Percentiles rank a stretch among this genome's conserved stretches.
phyloP scores from a whole-genome alignment of 2,329 filamentous ascomycete species.

The Dactylonectria estremocensis region DNA sequence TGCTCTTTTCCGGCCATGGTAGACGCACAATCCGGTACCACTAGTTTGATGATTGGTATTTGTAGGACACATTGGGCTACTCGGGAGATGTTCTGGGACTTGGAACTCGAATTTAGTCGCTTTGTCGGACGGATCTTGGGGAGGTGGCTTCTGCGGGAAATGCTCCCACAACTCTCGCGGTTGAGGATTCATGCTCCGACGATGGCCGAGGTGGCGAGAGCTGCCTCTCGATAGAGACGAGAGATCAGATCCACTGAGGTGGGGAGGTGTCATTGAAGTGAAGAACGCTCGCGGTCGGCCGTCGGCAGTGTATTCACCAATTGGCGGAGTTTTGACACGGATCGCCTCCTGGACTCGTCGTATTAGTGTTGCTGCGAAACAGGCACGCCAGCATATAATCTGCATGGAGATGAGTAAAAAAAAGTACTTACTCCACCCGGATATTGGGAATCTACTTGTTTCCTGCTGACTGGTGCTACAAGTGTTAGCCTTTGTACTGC shows the following conservation, averaged over 20 bases:
- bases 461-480: constrained; percentile 29
- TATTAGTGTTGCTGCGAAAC: constrained; percentile 22
- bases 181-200: constrained; percentile 42
- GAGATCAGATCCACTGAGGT: constrained; percentile 15
- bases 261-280: constrained; percentile 56
- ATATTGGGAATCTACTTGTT: constrained; percentile 45
- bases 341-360: constrained; percentile 60
- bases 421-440: constrained; percentile 53
- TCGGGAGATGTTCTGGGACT: constrained; percentile 66
- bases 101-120: constrained; percentile 61
- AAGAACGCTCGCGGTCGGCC: constrained; percentile 61
- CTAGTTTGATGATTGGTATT: constrained; percentile 61
- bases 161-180: constrained; percentile 57
- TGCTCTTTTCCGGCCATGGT: constrained; percentile 59
- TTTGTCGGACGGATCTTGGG: constrained; percentile 37
- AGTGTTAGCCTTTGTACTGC: constrained; percentile 15
- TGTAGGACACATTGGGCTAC: constrained; percentile 66
- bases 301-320: constrained; percentile 57
- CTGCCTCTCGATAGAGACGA: constrained; percentile 23
- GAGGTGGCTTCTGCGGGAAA: constrained; percentile 39
- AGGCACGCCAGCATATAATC: background rate
- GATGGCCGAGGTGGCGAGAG: constrained; percentile 40
- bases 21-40: constrained; percentile 66
- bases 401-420: background rate
- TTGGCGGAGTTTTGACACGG: constrained; percentile 64